Evolutionary conservation across 371 early-diverging fungal genomes (phyloP).

Genomic region (Smittium culicis): DNA sequence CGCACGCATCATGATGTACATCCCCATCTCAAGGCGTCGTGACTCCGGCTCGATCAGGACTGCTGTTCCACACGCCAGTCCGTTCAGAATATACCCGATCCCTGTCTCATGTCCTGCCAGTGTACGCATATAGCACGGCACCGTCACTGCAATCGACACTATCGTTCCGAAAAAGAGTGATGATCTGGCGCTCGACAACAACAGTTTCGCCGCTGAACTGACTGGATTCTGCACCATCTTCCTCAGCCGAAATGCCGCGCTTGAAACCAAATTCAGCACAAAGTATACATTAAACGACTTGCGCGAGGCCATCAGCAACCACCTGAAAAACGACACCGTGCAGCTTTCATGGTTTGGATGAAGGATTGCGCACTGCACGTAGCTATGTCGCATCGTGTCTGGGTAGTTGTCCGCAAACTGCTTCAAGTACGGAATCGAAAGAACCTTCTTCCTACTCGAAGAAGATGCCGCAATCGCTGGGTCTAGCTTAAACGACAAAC

Average conservation of each 20-base stretch:
- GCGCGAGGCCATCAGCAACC: constrained; percentile 21
- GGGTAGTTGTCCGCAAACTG: constrained; percentile 5
- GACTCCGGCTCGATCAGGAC: constrained; percentile 59
- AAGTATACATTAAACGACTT: constrained; percentile 21
- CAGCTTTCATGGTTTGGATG: constrained; percentile 52
- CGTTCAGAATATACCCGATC: constrained; percentile 45
- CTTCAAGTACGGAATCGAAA: constrained; percentile 12
- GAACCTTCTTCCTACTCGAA: constrained; percentile 17
- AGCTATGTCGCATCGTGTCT: constrained; percentile 40
- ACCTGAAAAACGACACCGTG: constrained; percentile 17
- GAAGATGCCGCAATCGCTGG: constrained; percentile 16
- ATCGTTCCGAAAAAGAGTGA: constrained; percentile 56
- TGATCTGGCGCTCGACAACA: constrained; percentile 48
- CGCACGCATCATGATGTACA: constrained; percentile 70
- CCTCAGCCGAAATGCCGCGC: constrained; percentile 18
- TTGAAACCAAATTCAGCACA: constrained; percentile 25
- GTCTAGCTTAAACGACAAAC: neutral
- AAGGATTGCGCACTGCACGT: constrained; percentile 52
- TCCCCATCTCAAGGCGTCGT: constrained; percentile 60
- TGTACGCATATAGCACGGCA: constrained; percentile 49
- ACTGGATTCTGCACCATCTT: constrained; percentile 22
- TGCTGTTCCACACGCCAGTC: constrained; percentile 49
- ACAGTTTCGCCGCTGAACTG: constrained; percentile 20
- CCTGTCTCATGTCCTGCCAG: constrained; percentile 38
- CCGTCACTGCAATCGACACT: constrained; percentile 43